Base-by-base conservation (phyloP, 768 basidiomycete species). In the Tricholoma sp. region DNA sequence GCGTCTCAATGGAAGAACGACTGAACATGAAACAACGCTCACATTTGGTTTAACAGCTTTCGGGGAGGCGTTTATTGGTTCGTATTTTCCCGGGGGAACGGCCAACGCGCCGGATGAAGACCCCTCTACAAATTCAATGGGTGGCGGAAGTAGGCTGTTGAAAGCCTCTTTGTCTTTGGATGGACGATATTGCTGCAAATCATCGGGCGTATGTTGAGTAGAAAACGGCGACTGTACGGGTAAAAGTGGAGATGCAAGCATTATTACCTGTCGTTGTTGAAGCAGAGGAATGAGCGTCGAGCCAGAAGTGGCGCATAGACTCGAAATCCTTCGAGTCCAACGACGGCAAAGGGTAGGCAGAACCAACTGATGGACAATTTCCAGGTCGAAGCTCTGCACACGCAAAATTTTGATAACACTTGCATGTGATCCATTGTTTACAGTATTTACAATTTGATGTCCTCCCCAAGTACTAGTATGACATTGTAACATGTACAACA, bases 61-160 rank as follows among this genome's bases (percentile, higher is more conserved):
- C 13, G 87, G 82, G 17, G 81, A 78, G 45, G 74, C 81, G 61
- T 92, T 93, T 67, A 93, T 90, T 28, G 91, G 86, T 60, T 89
- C 83, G 66, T 91, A 93, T 68, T 86, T 90, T 42, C 84, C 84
- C 62, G 88, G 87, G 24, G 81, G 80, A 5, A 88, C 78, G 45
- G 85, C 85, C 33, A 91, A 72, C 12, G 84, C 73, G 2, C 89
- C 89, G 44, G 89, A 84, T 12, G 90, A 91, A 3, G 90, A 91
- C 18, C 90, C 90, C 67, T 92, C 90, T 51, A 91, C 74, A 53
- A 92, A 92, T 68, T 92, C 90, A 57, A 92, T 78, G 15, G 86
- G 82, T n/a, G 88, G 87, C 4, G 87, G 86, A 36, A 89, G 80
- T n/a, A 89, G 77, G 61, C 76, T 86, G 61, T 88, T 89, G 76